These are phyloP conservation scores for Tylopilus balloui DNA, from an alignment of 768 basidiomycete genomes.

Conservation along the genomic window DNA sequence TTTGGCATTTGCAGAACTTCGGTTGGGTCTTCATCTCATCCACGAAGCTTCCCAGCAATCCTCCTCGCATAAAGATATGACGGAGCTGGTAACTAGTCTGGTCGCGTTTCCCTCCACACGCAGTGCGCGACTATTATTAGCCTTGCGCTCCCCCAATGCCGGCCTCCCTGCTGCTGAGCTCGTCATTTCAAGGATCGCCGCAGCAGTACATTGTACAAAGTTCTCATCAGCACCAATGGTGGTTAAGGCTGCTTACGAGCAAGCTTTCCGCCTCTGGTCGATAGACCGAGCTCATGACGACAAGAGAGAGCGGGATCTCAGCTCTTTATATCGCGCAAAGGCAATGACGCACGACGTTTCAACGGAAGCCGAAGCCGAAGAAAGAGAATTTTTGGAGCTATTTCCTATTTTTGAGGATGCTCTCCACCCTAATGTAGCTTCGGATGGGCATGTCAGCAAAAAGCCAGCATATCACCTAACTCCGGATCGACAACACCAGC, in stretches of 20 bases:
- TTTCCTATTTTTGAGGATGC: slow-evolving; percentile 82
- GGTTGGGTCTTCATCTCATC: slow-evolving; percentile 66
- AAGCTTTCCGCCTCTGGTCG: slow-evolving; percentile 76
- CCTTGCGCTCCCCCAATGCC: slow-evolving; percentile 11
- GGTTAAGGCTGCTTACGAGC: slow-evolving; percentile 58
- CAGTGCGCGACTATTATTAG: slow-evolving; percentile 37
- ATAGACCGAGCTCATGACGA: slow-evolving; percentile 70
- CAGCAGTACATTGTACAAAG: slow-evolving; percentile 27
- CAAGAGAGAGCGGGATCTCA: slow-evolving; percentile 56
- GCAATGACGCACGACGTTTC: slow-evolving; percentile 48
- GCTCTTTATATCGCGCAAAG: slow-evolving; percentile 72
- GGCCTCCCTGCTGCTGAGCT: slow-evolving; percentile 26
- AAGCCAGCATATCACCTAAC: slow-evolving; percentile 28
- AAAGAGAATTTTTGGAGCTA: slow-evolving; percentile 73
- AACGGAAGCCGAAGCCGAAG: slow-evolving; percentile 74
- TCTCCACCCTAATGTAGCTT: slow-evolving; percentile 30
- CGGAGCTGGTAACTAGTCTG: slow-evolving; percentile 33
- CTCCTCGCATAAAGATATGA: slow-evolving; percentile 16
- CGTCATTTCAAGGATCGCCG: slow-evolving; percentile 44
- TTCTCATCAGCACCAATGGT: slow-evolving; percentile 1
- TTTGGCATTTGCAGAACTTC: slow-evolving; percentile 59
- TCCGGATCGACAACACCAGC: slow-evolving; percentile 25
- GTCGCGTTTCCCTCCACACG: slow-evolving; percentile 52
- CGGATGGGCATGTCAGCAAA: not conserved
- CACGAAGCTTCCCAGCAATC: slow-evolving; percentile 26